These are phyloP conservation scores for Geosmithia putterillii DNA, from an alignment of 2,329 filamentous ascomycete genomes.

Conservation along the genomic window DNA sequence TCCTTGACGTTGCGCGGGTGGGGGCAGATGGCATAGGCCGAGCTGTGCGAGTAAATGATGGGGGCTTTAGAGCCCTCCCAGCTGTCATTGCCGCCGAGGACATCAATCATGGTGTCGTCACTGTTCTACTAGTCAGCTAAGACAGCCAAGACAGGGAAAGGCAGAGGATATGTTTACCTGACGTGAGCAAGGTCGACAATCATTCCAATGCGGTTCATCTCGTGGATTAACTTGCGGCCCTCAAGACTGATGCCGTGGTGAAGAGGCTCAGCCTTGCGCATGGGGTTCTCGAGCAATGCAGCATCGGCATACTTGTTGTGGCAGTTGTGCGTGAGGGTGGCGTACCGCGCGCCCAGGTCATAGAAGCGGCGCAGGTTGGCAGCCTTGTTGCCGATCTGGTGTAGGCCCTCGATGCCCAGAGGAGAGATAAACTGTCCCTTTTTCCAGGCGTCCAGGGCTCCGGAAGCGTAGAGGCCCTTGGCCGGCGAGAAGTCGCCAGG, in stretches of 20 bases:
- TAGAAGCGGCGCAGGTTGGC: slow-evolving; percentile 66
- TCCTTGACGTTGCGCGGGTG: slow-evolving; percentile 89
- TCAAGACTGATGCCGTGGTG: slow-evolving; percentile 62
- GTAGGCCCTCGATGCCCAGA: slow-evolving; percentile 73
- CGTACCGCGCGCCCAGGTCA: slow-evolving; percentile 71
- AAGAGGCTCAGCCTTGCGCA: slow-evolving; percentile 38
- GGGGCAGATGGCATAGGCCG: slow-evolving; percentile 66
- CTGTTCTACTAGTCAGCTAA: slow-evolving; percentile 25
- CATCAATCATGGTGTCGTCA: slow-evolving; percentile 74
- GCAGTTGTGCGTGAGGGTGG: slow-evolving; percentile 86
- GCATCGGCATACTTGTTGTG: slow-evolving; percentile 85
- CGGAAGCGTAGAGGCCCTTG: slow-evolving; percentile 42
- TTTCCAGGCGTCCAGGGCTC: slow-evolving; percentile 49
- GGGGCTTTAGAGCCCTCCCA: slow-evolving; percentile 70
- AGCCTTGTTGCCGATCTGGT: slow-evolving; percentile 82
- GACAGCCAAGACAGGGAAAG: too few species aligned
- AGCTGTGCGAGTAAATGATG: slow-evolving; percentile 82
- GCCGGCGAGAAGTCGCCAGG: slow-evolving; percentile 63
- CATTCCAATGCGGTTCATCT: slow-evolving; percentile 94
- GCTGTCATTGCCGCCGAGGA: slow-evolving; percentile 49
- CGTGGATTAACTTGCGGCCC: slow-evolving; percentile 57
- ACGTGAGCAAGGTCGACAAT: slow-evolving; percentile 80
- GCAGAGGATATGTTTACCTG: slow-evolving; percentile 16
- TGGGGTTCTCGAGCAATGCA: slow-evolving; percentile 48
- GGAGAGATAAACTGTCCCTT: slow-evolving; percentile 60